phyloP scores from a whole-genome alignment of 2,329 filamentous ascomycete genomes.

The Fusarium sp. region DNA sequence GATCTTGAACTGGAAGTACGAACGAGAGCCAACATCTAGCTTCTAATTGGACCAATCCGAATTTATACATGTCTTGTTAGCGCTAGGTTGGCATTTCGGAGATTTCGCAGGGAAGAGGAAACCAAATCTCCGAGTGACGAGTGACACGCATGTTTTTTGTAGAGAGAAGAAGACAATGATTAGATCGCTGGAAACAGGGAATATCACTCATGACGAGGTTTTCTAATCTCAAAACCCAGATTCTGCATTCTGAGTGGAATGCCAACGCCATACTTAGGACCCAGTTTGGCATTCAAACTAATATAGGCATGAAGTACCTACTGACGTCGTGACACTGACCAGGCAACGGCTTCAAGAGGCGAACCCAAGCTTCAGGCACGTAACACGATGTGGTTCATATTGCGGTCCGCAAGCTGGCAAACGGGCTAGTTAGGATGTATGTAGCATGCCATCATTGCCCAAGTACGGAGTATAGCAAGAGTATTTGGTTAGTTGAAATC shows the following conservation, averaged over 20 bases:
- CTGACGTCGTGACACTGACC: slow-evolving; percentile 5
- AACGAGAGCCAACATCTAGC: slow-evolving; percentile 11
- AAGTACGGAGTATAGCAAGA: not conserved
- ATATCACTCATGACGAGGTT: slow-evolving; percentile 18
- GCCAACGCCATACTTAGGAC: not conserved
- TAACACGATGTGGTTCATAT: not conserved
- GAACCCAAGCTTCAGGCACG: not conserved
- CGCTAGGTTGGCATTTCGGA: slow-evolving; percentile 29
- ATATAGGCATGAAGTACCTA: not conserved
- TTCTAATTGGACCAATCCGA: slow-evolving; percentile 27
- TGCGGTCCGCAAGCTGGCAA: not conserved
- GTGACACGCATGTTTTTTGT: slow-evolving; percentile 12
- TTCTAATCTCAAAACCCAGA: not conserved
- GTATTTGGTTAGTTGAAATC: not conserved
- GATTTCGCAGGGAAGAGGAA: slow-evolving; percentile 34
- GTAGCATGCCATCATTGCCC: not conserved
- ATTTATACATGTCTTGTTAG: slow-evolving; percentile 28
- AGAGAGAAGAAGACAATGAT: not conserved
- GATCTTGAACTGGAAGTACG: not conserved
- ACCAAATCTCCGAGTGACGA: slow-evolving; percentile 38
- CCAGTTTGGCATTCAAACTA: not conserved
- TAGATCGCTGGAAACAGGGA: slow-evolving; percentile 21
- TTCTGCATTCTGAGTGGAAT: slow-evolving; percentile 9
- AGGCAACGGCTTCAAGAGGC: slow-evolving; percentile 13
- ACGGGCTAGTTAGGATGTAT: not conserved